Evolutionary conservation across 805 yeast species (phyloP), one percentile per base, ranked within the genome.

Genomic region (Barnettozyma sucrosica): DNA sequence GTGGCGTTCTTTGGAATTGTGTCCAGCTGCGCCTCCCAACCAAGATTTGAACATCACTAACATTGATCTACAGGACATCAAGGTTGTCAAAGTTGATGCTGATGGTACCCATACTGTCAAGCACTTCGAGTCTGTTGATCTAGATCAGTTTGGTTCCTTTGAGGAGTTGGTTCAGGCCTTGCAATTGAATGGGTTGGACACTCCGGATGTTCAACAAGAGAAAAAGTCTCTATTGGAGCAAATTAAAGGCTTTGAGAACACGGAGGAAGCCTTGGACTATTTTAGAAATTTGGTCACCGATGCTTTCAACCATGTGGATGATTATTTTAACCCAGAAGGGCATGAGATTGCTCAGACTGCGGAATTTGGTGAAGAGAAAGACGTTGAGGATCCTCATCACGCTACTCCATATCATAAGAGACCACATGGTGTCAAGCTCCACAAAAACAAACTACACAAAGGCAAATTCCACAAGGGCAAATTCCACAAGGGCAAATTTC

Each of bases 1-100:
- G 52, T 1, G 14, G 55, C 20, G 56, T 56, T 14, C 10, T 52
- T 11, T 60, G 25, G 62, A 20, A 47, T 55, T 51, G 50, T 51
- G 36, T 28, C 7, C 7, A 5, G 55, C 55, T 3, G 61, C 57
- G 51, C 20, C 61, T 52, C 20, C 36, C 20, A 11, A 37, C 30
- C 32, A 18, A 16, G 9, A 26, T 7, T 25, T n/a, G 18, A 28
- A 25, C 7, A 13, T 24, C 14, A 43, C 46, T 36, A 36, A 36
- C 41, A 23, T 33, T 10, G 25, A 5, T 7, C 5, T 9, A 32
- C 43, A 47, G 49, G 40, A 55, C 43, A 46, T 58, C 30, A 49
- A 51, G 28, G 46, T 56, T 20, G 49, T 55, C 24, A 30, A 44
- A 20, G 13, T 51, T 9, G 51, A 48, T 42, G 16, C 30, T 7